Conservation (phyloP, 73 alveolate genomes). For the Paramecium bursaria region DNA sequence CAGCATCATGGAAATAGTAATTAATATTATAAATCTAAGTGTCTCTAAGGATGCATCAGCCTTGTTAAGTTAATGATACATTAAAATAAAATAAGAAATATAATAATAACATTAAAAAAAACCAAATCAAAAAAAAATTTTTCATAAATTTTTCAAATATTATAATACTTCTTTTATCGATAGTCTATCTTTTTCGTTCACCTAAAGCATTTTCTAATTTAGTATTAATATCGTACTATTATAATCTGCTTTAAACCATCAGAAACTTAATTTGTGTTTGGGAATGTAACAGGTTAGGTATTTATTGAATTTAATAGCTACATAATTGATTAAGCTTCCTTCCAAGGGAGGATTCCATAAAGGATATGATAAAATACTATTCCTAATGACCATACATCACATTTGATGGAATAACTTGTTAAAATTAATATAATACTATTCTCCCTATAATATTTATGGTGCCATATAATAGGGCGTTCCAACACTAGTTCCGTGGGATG, state of each 20-base stretch:
- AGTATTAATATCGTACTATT: too few species aligned
- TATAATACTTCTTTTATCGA: constrained; percentile 35
- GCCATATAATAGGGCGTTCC: constrained; percentile 74
- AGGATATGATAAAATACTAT: constrained; percentile 58
- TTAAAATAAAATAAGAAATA: too few species aligned
- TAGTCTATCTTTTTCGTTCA: constrained; percentile 33
- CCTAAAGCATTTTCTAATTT: constrained; percentile 23
- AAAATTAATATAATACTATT: constrained; percentile 48
- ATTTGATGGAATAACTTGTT: constrained; percentile 55
- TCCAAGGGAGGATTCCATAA: constrained; percentile 70
- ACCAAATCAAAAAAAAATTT: too few species aligned
- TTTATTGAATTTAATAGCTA: constrained; percentile 27
- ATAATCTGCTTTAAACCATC: constrained; percentile 24
- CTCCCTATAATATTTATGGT: constrained; percentile 64
- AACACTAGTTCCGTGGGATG: constrained; percentile 64
- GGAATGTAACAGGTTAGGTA: constrained; percentile 12
- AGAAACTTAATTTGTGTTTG: constrained; percentile 37
- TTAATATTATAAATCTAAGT: neutral
- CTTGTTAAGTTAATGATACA: constrained; percentile 48
- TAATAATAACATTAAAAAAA: too few species aligned
- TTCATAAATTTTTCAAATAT: neutral
- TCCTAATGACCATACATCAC: constrained; percentile 73
- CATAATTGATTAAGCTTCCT: constrained; percentile 57
- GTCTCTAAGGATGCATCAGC: constrained; percentile 63
- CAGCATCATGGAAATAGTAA: constrained; percentile 96